phyloP scores from a whole-genome alignment of 768 basidiomycete species.

The Trametes elegans region DNA sequence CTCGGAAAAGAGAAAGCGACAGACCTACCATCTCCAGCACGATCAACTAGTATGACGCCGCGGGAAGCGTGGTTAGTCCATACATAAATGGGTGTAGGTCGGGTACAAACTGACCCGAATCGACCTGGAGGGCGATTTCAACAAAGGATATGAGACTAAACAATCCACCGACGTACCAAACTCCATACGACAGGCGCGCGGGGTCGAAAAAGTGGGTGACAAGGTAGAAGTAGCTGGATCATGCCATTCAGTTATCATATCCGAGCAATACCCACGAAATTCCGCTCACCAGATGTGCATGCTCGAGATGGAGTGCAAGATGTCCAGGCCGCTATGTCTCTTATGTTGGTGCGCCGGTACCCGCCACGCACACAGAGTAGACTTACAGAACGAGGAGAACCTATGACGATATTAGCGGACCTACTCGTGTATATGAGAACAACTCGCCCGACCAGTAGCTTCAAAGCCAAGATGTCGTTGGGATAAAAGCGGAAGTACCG shows the following conservation, averaged over 20 bases:
- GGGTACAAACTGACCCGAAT: not conserved
- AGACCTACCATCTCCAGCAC: not conserved
- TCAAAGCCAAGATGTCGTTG: not conserved
- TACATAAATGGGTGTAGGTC: no score
- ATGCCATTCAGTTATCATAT: not conserved
- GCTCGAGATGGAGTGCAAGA: not conserved
- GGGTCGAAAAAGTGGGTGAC: not conserved
- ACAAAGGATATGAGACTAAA: not conserved
- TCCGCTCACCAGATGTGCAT: not conserved
- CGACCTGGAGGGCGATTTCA: not conserved
- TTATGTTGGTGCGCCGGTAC: not conserved
- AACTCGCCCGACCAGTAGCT: not conserved
- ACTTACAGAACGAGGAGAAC: not conserved
- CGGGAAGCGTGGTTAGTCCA: no score
- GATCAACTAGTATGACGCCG: not conserved
- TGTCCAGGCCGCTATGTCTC: not conserved
- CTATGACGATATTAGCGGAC: no score
- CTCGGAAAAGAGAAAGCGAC: no score
- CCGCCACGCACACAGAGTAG: not conserved
- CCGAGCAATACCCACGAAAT: no score
- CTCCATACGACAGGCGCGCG: not conserved
- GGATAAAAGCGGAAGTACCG: slow-evolving; percentile 1
- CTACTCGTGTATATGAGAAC: not conserved
- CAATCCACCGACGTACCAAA: not conserved
- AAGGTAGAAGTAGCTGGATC: slow-evolving; percentile 3